Base-by-base conservation (phyloP, 2,329 filamentous ascomycete genomes). In the Alternaria metachromatica region DNA sequence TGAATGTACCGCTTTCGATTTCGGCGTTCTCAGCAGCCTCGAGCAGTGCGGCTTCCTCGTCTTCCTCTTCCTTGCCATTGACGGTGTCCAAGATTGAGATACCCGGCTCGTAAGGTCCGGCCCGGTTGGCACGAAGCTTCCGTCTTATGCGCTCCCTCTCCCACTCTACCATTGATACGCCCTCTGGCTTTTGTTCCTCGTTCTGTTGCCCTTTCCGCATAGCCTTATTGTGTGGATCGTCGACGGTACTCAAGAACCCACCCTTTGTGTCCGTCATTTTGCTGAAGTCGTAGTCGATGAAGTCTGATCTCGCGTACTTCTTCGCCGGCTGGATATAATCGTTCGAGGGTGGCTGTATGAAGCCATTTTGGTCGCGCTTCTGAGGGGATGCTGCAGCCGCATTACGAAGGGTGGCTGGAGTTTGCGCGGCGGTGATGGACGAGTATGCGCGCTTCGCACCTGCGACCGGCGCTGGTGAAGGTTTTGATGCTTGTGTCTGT, bases 191-290 rank as follows among this genome's bases (percentile, higher is more conserved):
- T 69, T 89, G 85, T 57, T 90, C 87, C 9, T 86, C 81, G 56
- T 86, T 70, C 8, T 68, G 55, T 53, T 67, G 68, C 9, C 75
- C 75, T 37, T 68, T 75, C 73, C 73, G 81, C 73, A 95, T 84
- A 9, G 90, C 92, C 70, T 90, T 90, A 77, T 97, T 97, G 77
- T 91, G 89, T 1, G 96, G 96, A 80, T 99, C 96, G 76, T 99
- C 96, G 66, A 95, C 92, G 1, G 88, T 87, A n/a, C 91, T 92
- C 68, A 99, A 82, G 80, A 99, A 99, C 1, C 96, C 96, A 66
- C 96, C 96, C 77, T 97, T 97, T 1, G 95, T 98, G 79, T 99
- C 96, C 7, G 91, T 96, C 94, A 99, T 98, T 82, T 95, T 92
- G 77, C 92, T 95, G 82, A 99, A 96, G 80, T 99, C 96, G 82